A percentile compares a stretch with the other conserved stretches of the same genome.
Evolutionary conservation across 495 filamentous ascomycete species (phyloP).

Genomic region (Penicillium dipodomyicola): DNA sequence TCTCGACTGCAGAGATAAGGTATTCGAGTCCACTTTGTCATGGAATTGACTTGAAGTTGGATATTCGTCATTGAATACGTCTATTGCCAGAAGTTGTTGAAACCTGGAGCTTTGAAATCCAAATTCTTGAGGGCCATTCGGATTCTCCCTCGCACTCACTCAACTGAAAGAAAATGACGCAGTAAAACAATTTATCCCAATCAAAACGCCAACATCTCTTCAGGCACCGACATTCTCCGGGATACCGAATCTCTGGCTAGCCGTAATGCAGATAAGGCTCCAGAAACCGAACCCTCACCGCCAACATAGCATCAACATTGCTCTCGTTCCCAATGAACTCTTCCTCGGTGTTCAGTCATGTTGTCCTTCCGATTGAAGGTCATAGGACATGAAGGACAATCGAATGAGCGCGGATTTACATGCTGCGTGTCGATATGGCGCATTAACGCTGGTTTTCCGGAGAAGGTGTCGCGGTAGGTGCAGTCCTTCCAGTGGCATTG

Average conservation of each 20-base stretch:
- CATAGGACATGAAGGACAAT: background rate
- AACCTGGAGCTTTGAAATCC: background rate
- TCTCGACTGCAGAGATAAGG: background rate
- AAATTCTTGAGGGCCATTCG: background rate
- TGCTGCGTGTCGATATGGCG: constrained; percentile 13
- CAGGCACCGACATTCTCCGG: background rate
- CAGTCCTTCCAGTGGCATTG: background rate
- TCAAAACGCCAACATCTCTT: background rate
- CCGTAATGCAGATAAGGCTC: background rate
- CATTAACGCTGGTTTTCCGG: constrained; percentile 1
- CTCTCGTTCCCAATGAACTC: background rate
- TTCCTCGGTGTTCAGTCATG: background rate
- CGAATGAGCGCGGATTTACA: constrained; percentile 1
- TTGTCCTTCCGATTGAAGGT: background rate
- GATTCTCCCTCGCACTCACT: background rate
- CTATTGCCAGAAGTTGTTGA: background rate
- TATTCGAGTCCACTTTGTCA: background rate
- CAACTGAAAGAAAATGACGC: background rate
- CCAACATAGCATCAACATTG: background rate
- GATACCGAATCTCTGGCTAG: background rate
- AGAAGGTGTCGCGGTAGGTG: background rate
- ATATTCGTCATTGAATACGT: background rate
- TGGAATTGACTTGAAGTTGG: background rate
- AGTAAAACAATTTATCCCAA: background rate
- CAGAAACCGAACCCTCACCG: background rate